phyloP scores from a whole-genome alignment of 2,329 filamentous ascomycete species.

The Hypoxylon rubiginosum region DNA sequence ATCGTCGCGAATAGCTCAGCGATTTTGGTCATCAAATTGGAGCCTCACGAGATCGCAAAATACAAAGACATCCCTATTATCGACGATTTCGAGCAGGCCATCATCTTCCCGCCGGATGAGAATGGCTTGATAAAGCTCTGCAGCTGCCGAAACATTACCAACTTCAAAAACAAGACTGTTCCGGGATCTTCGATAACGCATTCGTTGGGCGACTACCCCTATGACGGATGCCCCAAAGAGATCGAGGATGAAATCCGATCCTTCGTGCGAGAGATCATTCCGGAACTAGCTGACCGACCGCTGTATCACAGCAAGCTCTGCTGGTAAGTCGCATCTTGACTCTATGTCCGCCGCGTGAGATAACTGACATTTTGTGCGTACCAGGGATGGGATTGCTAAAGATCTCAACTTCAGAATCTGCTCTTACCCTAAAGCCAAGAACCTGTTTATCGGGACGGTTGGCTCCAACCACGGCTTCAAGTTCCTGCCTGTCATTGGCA shows the following conservation, averaged over 20 bases:
- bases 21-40: constrained; percentile 73
- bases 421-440: constrained; percentile 38
- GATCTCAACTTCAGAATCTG: constrained; percentile 49
- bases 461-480: constrained; percentile 64
- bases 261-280: constrained; percentile 64
- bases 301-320: constrained; percentile 65
- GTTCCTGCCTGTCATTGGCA: constrained; percentile 64
- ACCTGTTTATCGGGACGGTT: constrained; percentile 62
- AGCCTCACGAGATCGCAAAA: constrained; percentile 66
- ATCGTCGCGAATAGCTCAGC: constrained; percentile 74
- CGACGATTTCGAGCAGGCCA: constrained; percentile 52
- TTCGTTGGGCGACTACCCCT: constrained; percentile 46
- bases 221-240: constrained; percentile 60
- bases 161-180: constrained; percentile 53
- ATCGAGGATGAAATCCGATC: constrained; percentile 65
- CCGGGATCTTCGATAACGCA: constrained; percentile 40
- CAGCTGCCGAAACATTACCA: constrained; percentile 66
- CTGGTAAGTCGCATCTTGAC: constrained; percentile 60
- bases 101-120: constrained; percentile 68
- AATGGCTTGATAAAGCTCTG: constrained; percentile 65
- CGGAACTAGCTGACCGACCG: constrained; percentile 62
- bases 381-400: constrained; percentile 51
- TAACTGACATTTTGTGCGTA: not conserved
- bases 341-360: not conserved
- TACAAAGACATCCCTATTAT: constrained; percentile 59